A percentile compares a stretch with the other conserved stretches of the same genome.
Evolutionary conservation across 2,329 filamentous ascomycete genomes (phyloP).

Genomic region (Cladosporium sphaerospermum): DNA sequence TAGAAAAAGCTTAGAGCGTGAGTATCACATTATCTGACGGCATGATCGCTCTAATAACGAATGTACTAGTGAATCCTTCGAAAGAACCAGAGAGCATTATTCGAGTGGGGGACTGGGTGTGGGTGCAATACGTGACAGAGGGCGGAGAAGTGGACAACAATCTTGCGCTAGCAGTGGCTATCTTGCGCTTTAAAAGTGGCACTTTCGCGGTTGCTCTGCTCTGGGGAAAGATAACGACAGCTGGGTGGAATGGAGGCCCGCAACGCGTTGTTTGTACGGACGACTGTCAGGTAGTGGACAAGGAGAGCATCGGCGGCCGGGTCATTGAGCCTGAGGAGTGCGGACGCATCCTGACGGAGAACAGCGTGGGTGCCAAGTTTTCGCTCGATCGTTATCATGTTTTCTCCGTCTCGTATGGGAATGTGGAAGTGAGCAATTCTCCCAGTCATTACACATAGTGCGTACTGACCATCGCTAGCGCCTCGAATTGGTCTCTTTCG

Average conservation of each 20-base stretch:
- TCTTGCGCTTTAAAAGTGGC: constrained; percentile 1
- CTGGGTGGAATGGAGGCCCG: constrained; percentile 1
- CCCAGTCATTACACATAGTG: not conserved
- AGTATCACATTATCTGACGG: constrained; percentile 1
- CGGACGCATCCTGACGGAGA: constrained; percentile 3
- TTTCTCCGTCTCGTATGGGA: constrained; percentile 1
- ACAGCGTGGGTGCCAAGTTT: too few relatives aligned
- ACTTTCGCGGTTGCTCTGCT: constrained; percentile 2
- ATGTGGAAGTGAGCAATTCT: constrained; percentile 5
- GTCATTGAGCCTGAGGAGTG: constrained; percentile 5
- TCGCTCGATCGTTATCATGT: constrained; percentile 7
- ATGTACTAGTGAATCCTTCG: not conserved
- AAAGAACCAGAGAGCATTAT: constrained; percentile 4
- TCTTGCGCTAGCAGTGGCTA: constrained; percentile 4
- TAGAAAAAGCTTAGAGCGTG: not conserved
- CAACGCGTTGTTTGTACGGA: constrained; percentile 5
- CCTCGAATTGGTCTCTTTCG: constrained; percentile 4
- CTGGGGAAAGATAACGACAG: constrained; percentile 3
- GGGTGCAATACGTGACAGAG: constrained; percentile 4
- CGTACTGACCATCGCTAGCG: constrained; percentile 6
- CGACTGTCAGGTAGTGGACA: constrained; percentile 6
- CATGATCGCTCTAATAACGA: not conserved
- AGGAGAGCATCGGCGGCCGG: constrained; percentile 2
- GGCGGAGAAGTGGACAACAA: constrained; percentile 3
- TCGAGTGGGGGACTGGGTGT: constrained; percentile 5